These are phyloP conservation scores for Saccharomycopsis sp. DNA, from an alignment of 805 yeast genomes.

Conservation along the genomic window DNA sequence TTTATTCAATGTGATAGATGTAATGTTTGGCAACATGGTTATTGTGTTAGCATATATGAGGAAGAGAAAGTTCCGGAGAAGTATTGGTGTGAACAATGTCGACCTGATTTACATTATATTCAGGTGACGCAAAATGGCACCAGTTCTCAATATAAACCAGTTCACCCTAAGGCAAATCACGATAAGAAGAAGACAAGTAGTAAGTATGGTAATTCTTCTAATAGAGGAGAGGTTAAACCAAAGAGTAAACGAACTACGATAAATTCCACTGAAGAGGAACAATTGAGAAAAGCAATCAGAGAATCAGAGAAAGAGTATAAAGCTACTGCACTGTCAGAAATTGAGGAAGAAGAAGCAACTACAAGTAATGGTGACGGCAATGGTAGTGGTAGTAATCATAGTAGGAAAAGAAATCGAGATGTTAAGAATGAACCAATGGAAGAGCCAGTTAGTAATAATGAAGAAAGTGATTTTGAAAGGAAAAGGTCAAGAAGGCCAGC, in stretches of 20 bases:
- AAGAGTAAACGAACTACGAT: constrained; percentile 28
- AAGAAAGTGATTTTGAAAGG: neutral
- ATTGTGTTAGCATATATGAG: constrained; percentile 78
- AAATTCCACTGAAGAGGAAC: constrained; percentile 22
- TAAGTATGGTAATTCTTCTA: neutral
- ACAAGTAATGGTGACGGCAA: neutral
- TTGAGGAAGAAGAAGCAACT: constrained; percentile 15
- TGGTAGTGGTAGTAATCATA: neutral
- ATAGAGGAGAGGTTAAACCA: neutral
- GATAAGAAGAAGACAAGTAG: neutral
- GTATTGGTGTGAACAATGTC: constrained; percentile 90
- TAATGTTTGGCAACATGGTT: constrained; percentile 97
- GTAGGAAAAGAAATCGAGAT: constrained; percentile 6
- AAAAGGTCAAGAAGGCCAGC: neutral
- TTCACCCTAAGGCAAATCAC: constrained; percentile 28
- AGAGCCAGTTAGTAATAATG: constrained; percentile 1
- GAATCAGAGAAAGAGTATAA: constrained; percentile 51
- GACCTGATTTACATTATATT: constrained; percentile 72
- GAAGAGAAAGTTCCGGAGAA: constrained; percentile 81
- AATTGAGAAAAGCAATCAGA: constrained; percentile 38
- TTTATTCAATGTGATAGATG: constrained; percentile 86
- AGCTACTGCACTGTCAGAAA: constrained; percentile 26
- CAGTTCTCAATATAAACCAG: constrained; percentile 44
- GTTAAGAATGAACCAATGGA: neutral
- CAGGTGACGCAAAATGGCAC: constrained; percentile 40